Conservation (phyloP, 345 rosid species). For the Brassica napus region Da-Ae NC_063441.1:19441501-19442000, state of each 20-base stretch:
- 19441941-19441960: no score
- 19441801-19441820: slow-evolving; percentile 16
- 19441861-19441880: no score
- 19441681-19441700: not conserved
- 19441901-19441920: no score
- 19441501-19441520: slow-evolving; percentile 35
- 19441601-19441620: slow-evolving; percentile 20
- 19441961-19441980: no score
- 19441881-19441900: no score
- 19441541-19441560: slow-evolving; percentile 19
- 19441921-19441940: no score
- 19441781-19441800: slow-evolving; percentile 76
- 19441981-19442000: no score
- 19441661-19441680: not conserved
- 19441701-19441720: not conserved
- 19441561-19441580: slow-evolving; percentile 12
- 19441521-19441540: slow-evolving; percentile 19
- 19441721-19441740: not conserved
- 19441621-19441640: slow-evolving; percentile 3
- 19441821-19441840: no score
- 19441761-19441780: slow-evolving; percentile 73
- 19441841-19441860: no score
- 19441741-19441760: not conserved
- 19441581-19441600: slow-evolving; percentile 32
- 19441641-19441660: not conserved